phyloP scores from a whole-genome alignment of 1,284 basidiomycete genomes.

The Tilletia caries region DNA sequence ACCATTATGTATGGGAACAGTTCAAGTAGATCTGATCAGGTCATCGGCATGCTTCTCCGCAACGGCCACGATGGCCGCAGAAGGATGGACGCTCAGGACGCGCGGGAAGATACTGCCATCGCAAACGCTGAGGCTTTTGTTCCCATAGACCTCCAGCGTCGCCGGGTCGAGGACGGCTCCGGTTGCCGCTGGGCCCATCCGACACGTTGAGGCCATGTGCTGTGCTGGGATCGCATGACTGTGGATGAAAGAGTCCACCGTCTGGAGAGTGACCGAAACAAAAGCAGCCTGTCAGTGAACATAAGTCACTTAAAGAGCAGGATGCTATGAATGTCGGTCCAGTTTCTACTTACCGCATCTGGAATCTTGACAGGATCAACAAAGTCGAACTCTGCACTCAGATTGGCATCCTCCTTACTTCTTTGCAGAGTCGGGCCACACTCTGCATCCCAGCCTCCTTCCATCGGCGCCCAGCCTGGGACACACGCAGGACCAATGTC shows the following conservation, averaged over 20 bases:
- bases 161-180: slow-evolving; percentile 34
- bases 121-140: slow-evolving; percentile 33
- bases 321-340: no score
- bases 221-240: slow-evolving; percentile 5
- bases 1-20: no score
- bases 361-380: slow-evolving; percentile 5
- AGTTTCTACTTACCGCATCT: neutral
- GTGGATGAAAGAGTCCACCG: slow-evolving; percentile 6
- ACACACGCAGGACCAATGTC: slow-evolving; percentile 15
- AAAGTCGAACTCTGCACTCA: neutral
- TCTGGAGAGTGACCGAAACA: neutral
- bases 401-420: neutral
- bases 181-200: slow-evolving; percentile 26
- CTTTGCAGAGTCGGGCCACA: neutral
- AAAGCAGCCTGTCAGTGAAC: no score
- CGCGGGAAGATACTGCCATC: slow-evolving; percentile 42
- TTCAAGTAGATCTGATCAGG: slow-evolving; percentile 2
- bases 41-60: slow-evolving; percentile 34
- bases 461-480: slow-evolving; percentile 13
- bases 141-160: slow-evolving; percentile 29
- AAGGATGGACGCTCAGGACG: slow-evolving; percentile 39
- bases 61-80: slow-evolving; percentile 31
- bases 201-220: slow-evolving; percentile 18
- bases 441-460: slow-evolving; percentile 12
- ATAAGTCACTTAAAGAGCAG: no score